phyloP scores from a whole-genome alignment of 2,329 filamentous ascomycete genomes.

The Colletotrichum endophyticum region DNA sequence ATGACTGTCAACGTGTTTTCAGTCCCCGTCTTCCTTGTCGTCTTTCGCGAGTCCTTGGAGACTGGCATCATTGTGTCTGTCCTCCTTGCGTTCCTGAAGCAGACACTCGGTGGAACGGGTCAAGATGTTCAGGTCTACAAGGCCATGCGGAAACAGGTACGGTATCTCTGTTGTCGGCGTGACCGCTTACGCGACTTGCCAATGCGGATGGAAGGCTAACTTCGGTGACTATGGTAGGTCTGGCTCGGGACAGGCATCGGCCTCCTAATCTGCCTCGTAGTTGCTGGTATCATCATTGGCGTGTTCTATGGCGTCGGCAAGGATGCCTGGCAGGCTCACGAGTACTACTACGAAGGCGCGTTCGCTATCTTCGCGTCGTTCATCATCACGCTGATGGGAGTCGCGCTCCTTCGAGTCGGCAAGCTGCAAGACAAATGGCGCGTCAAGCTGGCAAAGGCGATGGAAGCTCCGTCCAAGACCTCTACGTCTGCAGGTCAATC shows the following conservation, averaged over 20 bases:
- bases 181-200: neutral
- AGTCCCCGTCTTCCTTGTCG: slow-evolving; percentile 86
- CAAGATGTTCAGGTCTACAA: slow-evolving; percentile 69
- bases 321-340: slow-evolving; percentile 69
- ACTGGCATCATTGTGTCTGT: slow-evolving; percentile 86
- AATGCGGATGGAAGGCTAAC: neutral
- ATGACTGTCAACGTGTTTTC: slow-evolving; percentile 76
- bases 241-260: slow-evolving; percentile 67
- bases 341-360: slow-evolving; percentile 81
- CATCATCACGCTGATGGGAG: slow-evolving; percentile 84
- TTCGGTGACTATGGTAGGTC: slow-evolving; percentile 42
- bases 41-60: slow-evolving; percentile 86
- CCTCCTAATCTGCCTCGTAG: slow-evolving; percentile 63
- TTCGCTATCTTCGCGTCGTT: slow-evolving; percentile 79
- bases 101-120: slow-evolving; percentile 71
- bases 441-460: slow-evolving; percentile 77
- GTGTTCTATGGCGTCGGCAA: slow-evolving; percentile 73
- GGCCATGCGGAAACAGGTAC: slow-evolving; percentile 67
- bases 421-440: slow-evolving; percentile 89
- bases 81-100: slow-evolving; percentile 82
- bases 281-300: slow-evolving; percentile 70
- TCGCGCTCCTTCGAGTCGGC: slow-evolving; percentile 78
- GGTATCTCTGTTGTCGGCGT: fast-evolving
- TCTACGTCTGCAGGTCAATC: slow-evolving; percentile 32
- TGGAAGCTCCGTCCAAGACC: slow-evolving; percentile 34